Conservation (phyloP, 2,329 filamentous ascomycete species). For the Epichloe aotearoae region DNA sequence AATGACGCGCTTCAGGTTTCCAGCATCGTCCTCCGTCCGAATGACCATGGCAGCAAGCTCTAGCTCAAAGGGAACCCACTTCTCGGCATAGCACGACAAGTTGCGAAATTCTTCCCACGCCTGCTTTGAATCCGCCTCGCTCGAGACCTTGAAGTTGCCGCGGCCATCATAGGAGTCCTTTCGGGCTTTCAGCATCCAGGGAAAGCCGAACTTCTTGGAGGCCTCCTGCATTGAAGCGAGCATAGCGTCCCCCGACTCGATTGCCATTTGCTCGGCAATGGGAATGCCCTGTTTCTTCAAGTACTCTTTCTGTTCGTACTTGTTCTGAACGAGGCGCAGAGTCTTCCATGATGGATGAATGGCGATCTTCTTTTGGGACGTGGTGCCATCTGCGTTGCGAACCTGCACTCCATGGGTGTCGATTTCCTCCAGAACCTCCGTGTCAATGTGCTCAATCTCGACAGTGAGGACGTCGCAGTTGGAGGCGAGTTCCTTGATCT, state of each 20-base stretch:
- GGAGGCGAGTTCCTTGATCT: conserved; percentile 67
- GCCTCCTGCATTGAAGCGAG: conserved; percentile 49
- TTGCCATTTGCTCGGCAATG: conserved; percentile 55
- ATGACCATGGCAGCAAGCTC: conserved; percentile 93
- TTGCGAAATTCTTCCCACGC: conserved; percentile 58
- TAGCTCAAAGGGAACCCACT: conserved; percentile 72
- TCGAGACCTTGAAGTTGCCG: conserved; percentile 43
- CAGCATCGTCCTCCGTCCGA: conserved; percentile 60
- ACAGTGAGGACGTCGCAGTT: conserved; percentile 74
- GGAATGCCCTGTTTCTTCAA: conserved; percentile 54
- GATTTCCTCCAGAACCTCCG: conserved; percentile 77
- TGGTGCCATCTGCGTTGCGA: conserved; percentile 14
- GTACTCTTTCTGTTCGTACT: conserved; percentile 79
- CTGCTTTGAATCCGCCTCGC: conserved; percentile 35
- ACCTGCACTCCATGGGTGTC: conserved; percentile 47
- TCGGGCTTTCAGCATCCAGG: conserved; percentile 84
- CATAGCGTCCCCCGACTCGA: conserved; percentile 42
- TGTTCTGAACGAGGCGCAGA: conserved; percentile 82
- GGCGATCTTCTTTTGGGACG: conserved; percentile 34
- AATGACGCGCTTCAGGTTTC: conserved; percentile 36
- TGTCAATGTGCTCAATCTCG: conserved; percentile 92
- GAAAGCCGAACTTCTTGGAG: conserved; percentile 56
- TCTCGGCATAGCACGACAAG: conserved; percentile 73
- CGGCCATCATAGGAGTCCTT: conserved; percentile 90
- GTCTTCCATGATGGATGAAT: conserved; percentile 78